A percentile compares a stretch with the other conserved stretches of the same genome.
phyloP scores from a whole-genome alignment of 108 stramenopile species.

The Nannochloropsis salina region DNA sequence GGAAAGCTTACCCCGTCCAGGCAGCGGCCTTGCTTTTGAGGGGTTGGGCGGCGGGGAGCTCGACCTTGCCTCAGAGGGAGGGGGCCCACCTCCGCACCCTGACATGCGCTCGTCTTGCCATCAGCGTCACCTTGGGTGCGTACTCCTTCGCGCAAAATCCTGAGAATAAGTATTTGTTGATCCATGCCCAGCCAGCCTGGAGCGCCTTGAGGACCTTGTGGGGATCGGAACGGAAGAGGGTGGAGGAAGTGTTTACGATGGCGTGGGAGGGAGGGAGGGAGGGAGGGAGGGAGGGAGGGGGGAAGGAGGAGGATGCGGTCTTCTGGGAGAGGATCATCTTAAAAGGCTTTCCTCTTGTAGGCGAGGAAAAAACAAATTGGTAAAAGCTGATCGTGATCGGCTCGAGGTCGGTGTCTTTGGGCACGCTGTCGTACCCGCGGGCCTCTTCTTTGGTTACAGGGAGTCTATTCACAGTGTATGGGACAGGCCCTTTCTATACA shows the following conservation, averaged over 20 bases:
- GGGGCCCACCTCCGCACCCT: conserved; percentile 45
- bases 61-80: conserved; percentile 29
- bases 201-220: conserved; percentile 39
- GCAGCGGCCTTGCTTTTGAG: conserved; percentile 42
- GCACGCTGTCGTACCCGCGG: no score
- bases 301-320: background rate
- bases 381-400: no score
- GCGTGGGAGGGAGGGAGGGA: background rate
- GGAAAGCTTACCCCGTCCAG: conserved; percentile 26
- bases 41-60: conserved; percentile 28
- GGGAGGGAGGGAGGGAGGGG: no score
- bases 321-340: background rate
- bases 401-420: no score
- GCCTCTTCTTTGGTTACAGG: no score
- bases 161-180: conserved; percentile 30
- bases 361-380: background rate
- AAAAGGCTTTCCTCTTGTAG: background rate
- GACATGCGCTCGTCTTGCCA: conserved; percentile 42
- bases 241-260: background rate
- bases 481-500: no score
- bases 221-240: background rate
- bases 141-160: conserved; percentile 36
- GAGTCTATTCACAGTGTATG: no score
- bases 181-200: conserved; percentile 43
- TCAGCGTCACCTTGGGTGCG: conserved; percentile 39